Conservation (phyloP, 106 monocot species). For the Dendrobium chrysotoxum region DNA sequence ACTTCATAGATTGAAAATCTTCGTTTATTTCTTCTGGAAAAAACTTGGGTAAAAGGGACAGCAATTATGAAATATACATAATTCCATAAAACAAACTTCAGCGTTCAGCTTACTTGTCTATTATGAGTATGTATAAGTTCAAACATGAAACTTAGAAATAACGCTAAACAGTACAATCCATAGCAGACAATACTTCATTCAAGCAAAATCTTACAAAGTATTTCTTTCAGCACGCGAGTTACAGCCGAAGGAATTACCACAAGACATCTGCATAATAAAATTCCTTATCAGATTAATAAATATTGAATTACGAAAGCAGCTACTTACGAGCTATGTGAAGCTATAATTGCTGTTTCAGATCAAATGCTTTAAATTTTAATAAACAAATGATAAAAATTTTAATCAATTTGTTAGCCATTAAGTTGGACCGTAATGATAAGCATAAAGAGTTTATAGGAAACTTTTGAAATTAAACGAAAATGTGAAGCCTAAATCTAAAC, state of each 20-base stretch:
- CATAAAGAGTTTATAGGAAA: neutral
- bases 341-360: neutral
- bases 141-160: neutral
- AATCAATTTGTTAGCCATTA: neutral
- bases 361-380: slow-evolving; percentile 1
- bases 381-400: neutral
- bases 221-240: slow-evolving; percentile 11
- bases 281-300: slow-evolving; percentile 10
- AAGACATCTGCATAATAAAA: slow-evolving; percentile 20
- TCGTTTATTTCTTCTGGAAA: neutral
- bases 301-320: neutral
- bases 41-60: neutral
- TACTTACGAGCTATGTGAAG: neutral
- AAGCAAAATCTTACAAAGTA: slow-evolving; percentile 6
- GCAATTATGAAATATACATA: neutral
- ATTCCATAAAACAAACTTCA: neutral
- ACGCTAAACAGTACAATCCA: neutral
- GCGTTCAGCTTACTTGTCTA: neutral
- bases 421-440: neutral
- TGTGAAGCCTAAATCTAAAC: neutral
- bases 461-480: neutral
- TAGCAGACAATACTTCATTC: slow-evolving; percentile 10
- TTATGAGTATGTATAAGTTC: neutral
- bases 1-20: neutral
- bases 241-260: slow-evolving; percentile 9